Evolutionary conservation across 2,329 filamentous ascomycete genomes (phyloP), one percentile per base, ranked within the genome.

Genomic region (Phialophora verrucosa): DNA sequence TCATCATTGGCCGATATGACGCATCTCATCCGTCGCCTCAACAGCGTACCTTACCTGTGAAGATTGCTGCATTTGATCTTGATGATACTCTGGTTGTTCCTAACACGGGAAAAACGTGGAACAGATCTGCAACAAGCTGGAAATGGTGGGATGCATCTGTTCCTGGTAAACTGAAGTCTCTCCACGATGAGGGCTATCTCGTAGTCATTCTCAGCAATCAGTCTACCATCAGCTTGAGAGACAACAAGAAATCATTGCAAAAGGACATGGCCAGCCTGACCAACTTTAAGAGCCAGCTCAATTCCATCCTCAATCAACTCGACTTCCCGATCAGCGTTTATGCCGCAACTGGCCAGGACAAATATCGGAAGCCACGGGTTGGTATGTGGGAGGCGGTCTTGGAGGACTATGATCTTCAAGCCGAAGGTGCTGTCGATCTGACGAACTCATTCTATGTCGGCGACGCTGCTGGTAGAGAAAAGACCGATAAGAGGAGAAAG

Each of bases 121-220:
- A 87, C 2, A 84, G 85, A 59, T 86, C 88, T 70, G 86, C 88
- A 0, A 82, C 83, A 3, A 94, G 98, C 76, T 99, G 95, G 95
- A 92, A 91, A 77, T 99, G 95, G 95, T 98, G 93, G 92, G 82
- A 96, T 76, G 73, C 79, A 14, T 83, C 80, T 20, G 91, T 98
- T 0, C 92, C 92, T 0, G 78, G 77, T 0, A 86, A 81, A 60
- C 77, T 99, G 20, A 86, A 84, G 70, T 81, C 88, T 66, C 82
- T 98, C 1, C 85, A 92, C 73, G 81, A 87, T 11, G 86, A 95
- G 71, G 92, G 88, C 85, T 91, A 91, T 77, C 85, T 85, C 54
- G 79, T 98, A 12, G 85, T 92, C 20, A 86, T 98, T 56, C 79
- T 99, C 58, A 96, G 91, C 69, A 99, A 99, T 77, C 95, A 99